Evolutionary conservation across 495 filamentous ascomycete genomes (phyloP), one percentile per base, ranked within the genome.

Genomic region (Annulohypoxylon maeteangense): DNA sequence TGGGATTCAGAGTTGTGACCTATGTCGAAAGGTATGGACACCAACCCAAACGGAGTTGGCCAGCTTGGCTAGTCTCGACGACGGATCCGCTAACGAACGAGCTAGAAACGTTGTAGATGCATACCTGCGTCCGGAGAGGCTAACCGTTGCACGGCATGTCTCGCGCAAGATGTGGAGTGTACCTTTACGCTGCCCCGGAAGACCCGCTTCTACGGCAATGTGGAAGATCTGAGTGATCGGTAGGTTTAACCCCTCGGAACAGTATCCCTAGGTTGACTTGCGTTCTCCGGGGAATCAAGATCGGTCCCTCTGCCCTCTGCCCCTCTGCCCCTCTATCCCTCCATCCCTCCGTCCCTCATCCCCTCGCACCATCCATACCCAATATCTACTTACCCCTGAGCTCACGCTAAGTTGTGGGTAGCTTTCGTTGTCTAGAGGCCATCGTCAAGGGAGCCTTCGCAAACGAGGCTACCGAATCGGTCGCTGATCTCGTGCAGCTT

Each of bases 141-240:
- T 11, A 55, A 69, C 61, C 25, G 77, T 22, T 84, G 82, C 63
- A 70, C 72, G 47, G 76, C 76, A 63, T 84, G 82, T 68, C 56
- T 77, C 23, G 71, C 76, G 32, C 77, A 79, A 36, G 70, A 76
- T 16, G 74, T 78, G 23, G 76, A 74, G n/a, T 85, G 83, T 65
- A 75, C 78, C 25, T 82, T 79, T 27, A 83, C 80, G 1, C 74
- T 83, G 36, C 81, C 80, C 42, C 78, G 83, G 11, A 84, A 85
- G 75, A 81, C 79, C 55, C 71, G 81, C 42, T 78, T 85, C 45
- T 84, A 83, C 56, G 83, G 83, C 18, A 83, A 82, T 67, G 78
- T 85, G 14, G 83, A 85, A 54, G 79, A 75, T 32, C 76, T 85
- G 18, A 80, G 81, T 53, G 72, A 78, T 53, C 76, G 83, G 61